Evolutionary conservation across 257 asterid genomes (phyloP), one percentile per base, ranked within the genome.

Genomic region (Primulina eburnea): DNA sequence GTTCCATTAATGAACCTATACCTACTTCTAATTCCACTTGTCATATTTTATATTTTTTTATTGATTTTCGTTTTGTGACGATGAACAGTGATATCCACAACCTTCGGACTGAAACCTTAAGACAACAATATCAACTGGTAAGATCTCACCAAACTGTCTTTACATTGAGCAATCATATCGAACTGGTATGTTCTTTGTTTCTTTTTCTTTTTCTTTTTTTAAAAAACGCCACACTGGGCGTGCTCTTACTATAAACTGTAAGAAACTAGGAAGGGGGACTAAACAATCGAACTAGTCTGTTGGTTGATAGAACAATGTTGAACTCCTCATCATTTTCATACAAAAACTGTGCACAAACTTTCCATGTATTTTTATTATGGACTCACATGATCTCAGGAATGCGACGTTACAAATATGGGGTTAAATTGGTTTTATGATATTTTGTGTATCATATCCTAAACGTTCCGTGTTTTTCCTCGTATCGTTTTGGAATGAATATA

Each of bases 121-220:
- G 60, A 84, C 93, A 94, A 78, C 99, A 94, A 77, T 94, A 94
- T 78, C 84, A 81, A 70, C 70, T 81, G 90, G 97, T 94, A 84
- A 85, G 96, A 66, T 66, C 30, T 70, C 63, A 20, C 65, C 28
- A 14, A 61, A 58, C 73, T 61, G 18, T 57, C 26, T 58, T 33
- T 67, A 18, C 20, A 6, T 20, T 47, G 40, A 34, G 60, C 37
- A 14, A 38, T 64, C 67, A 29, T 24, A 69, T 61, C 7, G 26
- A 68, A 24, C 32, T 4, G 60, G 71, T 14, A 24, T 20, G 68
- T 11, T 40, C 11, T 10, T 40, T 11, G 16, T 40, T 40, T 40
- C 0, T 16, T 40, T 40, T 40, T 40, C 0, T 16, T 40, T 40
- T 40, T 73, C 26, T 12, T n/a, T 18, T 17, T 47, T 35, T 2